Percentiles rank a stretch among this genome's conserved stretches.
Conservation (phyloP, 139 green algal genomes). For the Mesotaenium endlicherianum region DNA sequence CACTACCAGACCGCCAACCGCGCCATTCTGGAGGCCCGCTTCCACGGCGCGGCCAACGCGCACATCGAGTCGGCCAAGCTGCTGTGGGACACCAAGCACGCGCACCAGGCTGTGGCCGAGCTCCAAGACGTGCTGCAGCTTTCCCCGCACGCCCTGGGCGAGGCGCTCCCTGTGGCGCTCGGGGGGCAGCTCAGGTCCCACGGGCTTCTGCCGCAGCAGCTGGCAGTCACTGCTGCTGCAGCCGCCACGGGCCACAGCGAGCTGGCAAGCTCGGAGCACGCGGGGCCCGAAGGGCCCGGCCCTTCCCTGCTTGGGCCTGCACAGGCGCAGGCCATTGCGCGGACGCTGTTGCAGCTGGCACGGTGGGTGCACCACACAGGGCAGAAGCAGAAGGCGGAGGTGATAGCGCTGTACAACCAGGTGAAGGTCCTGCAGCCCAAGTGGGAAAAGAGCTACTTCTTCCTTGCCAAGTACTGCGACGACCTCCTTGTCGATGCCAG, state of each 20-base stretch:
- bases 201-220: too few relatives aligned
- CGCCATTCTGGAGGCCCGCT: slow-evolving; percentile 78
- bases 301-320: too few relatives aligned
- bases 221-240: background rate
- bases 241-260: background rate
- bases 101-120: slow-evolving; percentile 64
- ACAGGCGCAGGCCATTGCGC: slow-evolving; percentile 29
- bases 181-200: background rate
- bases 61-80: slow-evolving; percentile 79
- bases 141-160: background rate
- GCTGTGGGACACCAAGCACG: slow-evolving; percentile 74
- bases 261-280: background rate
- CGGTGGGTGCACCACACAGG: slow-evolving; percentile 70
- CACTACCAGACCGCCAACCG: slow-evolving; percentile 80
- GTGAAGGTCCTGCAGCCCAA: slow-evolving; percentile 58
- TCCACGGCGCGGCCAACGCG: slow-evolving; percentile 52
- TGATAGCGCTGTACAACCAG: slow-evolving; percentile 70
- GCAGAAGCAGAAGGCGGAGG: slow-evolving; percentile 68
- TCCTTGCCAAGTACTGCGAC: slow-evolving; percentile 81
- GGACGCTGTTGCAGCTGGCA: slow-evolving; percentile 72
- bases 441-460: slow-evolving; percentile 84
- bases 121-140: slow-evolving; percentile 53
- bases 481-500: slow-evolving; percentile 68
- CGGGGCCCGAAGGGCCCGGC: background rate
- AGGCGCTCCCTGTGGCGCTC: background rate